A percentile compares a stretch with the other conserved stretches of the same genome.
Evolutionary conservation across 2,329 filamentous ascomycete genomes (phyloP).

Genomic region (Drechslerella dactyloides): DNA sequence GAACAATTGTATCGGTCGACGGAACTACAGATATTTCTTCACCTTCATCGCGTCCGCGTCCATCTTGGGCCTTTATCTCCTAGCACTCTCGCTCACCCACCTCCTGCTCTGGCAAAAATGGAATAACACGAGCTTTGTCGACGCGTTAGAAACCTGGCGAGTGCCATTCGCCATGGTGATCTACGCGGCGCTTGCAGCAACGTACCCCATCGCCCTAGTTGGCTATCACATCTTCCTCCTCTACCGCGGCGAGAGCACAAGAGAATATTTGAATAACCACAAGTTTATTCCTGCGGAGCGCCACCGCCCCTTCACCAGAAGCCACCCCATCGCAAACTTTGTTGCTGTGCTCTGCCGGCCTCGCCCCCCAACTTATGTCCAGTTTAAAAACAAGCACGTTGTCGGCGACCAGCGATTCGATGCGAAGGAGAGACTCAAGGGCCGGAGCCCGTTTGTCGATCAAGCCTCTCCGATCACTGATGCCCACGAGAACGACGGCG

Average conservation of each 20-base stretch:
- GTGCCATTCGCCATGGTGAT: conserved; percentile 88
- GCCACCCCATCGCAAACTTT: conserved; percentile 77
- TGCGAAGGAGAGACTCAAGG: conserved; percentile 41
- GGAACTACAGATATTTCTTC: conserved; percentile 98
- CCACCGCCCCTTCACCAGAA: conserved; percentile 87
- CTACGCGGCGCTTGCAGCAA: conserved; percentile 74
- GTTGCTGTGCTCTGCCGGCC: conserved; percentile 80
- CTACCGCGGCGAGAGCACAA: conserved; percentile 87
- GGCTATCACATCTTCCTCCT: conserved; percentile 92
- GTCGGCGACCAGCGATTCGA: conserved; percentile 86
- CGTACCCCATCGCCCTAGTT: conserved; percentile 83
- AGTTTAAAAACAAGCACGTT: conserved; percentile 74
- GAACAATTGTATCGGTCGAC: conserved; percentile 95
- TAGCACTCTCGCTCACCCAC: conserved; percentile 80
- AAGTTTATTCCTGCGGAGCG: conserved; percentile 93
- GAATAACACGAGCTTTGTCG: conserved; percentile 70
- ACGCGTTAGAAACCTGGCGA: conserved; percentile 72
- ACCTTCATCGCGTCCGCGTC: conserved; percentile 83
- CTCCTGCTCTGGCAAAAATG: conserved; percentile 73
- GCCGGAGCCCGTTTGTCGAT: conserved; percentile 26
- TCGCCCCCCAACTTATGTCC: conserved; percentile 82
- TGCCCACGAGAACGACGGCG: conserved; percentile 24
- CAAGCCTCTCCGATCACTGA: conserved; percentile 17
- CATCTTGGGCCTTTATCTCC: conserved; percentile 75
- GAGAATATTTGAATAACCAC: conserved; percentile 89